These are phyloP conservation scores for Aureobasidium pullulans DNA, from an alignment of 2,329 filamentous ascomycete species.

Conservation along the genomic window DNA sequence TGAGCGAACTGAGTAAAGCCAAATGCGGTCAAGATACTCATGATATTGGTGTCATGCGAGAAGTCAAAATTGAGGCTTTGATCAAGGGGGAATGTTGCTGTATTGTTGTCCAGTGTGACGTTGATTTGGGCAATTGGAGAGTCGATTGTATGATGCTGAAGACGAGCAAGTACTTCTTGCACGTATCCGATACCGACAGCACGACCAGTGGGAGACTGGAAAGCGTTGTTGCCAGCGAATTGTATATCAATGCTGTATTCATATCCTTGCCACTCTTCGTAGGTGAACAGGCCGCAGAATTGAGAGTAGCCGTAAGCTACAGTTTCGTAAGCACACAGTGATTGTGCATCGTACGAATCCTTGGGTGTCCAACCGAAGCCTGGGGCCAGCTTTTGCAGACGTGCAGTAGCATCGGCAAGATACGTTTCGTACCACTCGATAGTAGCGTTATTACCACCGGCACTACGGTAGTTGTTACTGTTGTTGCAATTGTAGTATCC, in stretches of 20 bases:
- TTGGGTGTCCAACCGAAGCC: slow-evolving; percentile 53
- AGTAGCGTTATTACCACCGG: slow-evolving; percentile 47
- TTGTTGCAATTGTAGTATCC: slow-evolving; percentile 63
- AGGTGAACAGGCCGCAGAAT: slow-evolving; percentile 69
- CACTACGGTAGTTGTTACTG: slow-evolving; percentile 37
- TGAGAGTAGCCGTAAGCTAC: slow-evolving; percentile 67
- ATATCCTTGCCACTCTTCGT: slow-evolving; percentile 65
- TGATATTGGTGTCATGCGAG: slow-evolving; percentile 66
- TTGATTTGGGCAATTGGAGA: slow-evolving; percentile 45
- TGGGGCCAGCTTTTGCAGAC: slow-evolving; percentile 43
- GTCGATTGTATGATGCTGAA: slow-evolving; percentile 54
- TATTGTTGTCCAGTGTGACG: slow-evolving; percentile 61
- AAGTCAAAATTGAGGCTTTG: slow-evolving; percentile 73
- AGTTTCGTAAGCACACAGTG: slow-evolving; percentile 69
- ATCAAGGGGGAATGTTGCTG: slow-evolving; percentile 63
- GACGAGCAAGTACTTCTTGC: slow-evolving; percentile 63
- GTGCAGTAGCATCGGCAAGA: slow-evolving; percentile 54
- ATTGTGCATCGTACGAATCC: slow-evolving; percentile 62
- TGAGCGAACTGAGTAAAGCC: slow-evolving; percentile 62
- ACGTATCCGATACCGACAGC: slow-evolving; percentile 69
- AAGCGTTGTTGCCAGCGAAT: slow-evolving; percentile 50
- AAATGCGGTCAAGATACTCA: slow-evolving; percentile 63
- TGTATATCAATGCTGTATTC: slow-evolving; percentile 62
- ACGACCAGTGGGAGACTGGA: slow-evolving; percentile 58
- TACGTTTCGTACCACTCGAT: slow-evolving; percentile 58